Conservation (phyloP, 2,329 filamentous ascomycete genomes). For the Gaeumannomyces sp. region DNA sequence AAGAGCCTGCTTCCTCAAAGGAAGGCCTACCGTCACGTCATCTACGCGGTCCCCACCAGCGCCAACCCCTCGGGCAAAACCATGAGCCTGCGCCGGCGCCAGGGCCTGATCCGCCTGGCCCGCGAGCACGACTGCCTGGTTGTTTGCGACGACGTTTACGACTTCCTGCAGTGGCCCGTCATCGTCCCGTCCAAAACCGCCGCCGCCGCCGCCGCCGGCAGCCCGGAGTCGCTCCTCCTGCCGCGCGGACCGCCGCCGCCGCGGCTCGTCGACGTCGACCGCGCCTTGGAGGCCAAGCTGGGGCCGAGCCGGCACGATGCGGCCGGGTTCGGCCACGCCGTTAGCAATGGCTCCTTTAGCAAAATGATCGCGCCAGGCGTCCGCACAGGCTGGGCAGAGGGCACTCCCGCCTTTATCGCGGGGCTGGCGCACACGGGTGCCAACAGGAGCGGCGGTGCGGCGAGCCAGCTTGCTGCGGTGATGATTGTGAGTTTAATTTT, state of each 20-base stretch:
- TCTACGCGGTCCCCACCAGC: constrained; percentile 85
- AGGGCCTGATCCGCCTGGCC: constrained; percentile 67
- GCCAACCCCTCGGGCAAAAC: constrained; percentile 83
- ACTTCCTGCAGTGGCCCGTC: constrained; percentile 75
- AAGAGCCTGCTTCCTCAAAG: constrained; percentile 53
- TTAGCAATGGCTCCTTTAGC: constrained; percentile 85
- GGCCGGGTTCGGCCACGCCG: constrained; percentile 65
- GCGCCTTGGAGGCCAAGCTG: constrained; percentile 36
- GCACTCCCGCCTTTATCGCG: constrained; percentile 46
- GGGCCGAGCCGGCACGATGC: constrained; percentile 39
- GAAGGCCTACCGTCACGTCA: constrained; percentile 79
- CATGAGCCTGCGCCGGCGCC: constrained; percentile 63
- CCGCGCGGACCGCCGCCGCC: constrained; percentile 38
- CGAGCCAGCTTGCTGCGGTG: constrained; percentile 33
- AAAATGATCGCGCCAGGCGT: constrained; percentile 80
- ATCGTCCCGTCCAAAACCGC: constrained; percentile 9
- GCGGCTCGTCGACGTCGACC: constrained; percentile 73
- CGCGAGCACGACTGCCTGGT: constrained; percentile 75
- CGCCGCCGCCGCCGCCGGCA: neutral
- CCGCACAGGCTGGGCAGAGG: constrained; percentile 85
- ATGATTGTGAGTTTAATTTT: constrained; percentile 4
- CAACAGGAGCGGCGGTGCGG: constrained; percentile 51
- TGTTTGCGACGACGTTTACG: constrained; percentile 88
- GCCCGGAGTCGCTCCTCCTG: constrained; percentile 10
- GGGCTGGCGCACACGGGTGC: constrained; percentile 48